Conservation (phyloP, 352 stramenopile species). For the Globisporangium nodosum region DNA sequence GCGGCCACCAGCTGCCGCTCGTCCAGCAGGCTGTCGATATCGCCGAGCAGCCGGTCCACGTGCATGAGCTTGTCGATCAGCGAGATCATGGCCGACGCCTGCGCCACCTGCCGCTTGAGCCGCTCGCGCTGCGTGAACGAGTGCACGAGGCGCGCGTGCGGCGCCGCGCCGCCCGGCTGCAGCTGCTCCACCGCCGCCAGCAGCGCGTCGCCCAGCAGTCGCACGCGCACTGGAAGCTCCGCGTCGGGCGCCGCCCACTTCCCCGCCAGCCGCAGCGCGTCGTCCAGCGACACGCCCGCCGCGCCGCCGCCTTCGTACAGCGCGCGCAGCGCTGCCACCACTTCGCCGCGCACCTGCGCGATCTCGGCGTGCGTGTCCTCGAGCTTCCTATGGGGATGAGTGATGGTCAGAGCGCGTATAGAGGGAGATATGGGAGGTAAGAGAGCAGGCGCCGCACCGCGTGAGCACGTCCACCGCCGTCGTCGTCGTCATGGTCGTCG, state of each 20-base stretch:
- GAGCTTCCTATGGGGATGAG: conserved; percentile 36
- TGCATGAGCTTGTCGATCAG: conserved; percentile 67
- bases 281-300: conserved; percentile 49
- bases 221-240: conserved; percentile 46
- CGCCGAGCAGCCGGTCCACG: conserved; percentile 43
- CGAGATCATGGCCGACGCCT: conserved; percentile 52
- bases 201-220: conserved; percentile 33
- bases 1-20: conserved; percentile 39
- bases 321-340: conserved; percentile 49
- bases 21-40: conserved; percentile 42
- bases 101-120: conserved; percentile 52
- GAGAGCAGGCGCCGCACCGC: conserved; percentile 1
- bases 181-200: conserved; percentile 44
- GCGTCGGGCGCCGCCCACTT: conserved; percentile 29
- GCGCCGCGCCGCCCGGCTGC: conserved; percentile 23
- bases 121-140: conserved; percentile 56
- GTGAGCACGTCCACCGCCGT: conserved; percentile 19
- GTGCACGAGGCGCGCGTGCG: conserved; percentile 37
- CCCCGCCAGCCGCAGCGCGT: conserved; percentile 49
- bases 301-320: conserved; percentile 47
- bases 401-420: background rate
- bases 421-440: background rate
- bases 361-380: conserved; percentile 67
- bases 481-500: background rate
- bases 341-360: conserved; percentile 38